phyloP scores from a whole-genome alignment of 1,284 basidiomycete genomes.

The Inonotus obliquus region DNA sequence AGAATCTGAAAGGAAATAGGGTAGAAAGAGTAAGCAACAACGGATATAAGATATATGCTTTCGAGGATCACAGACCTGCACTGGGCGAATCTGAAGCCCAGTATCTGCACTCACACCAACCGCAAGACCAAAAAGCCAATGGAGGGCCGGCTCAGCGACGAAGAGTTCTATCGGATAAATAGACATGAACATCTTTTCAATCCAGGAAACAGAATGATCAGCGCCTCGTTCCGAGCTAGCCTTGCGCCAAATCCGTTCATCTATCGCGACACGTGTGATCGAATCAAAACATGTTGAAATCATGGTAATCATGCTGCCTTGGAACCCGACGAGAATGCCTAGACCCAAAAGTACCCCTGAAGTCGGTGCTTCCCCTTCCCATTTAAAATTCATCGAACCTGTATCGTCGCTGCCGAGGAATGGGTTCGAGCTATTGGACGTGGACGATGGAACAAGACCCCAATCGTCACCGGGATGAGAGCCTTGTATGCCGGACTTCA shows the following conservation, averaged over 20 bases:
- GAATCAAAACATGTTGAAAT: constrained; percentile 4
- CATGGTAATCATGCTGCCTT: constrained; percentile 16
- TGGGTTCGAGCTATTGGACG: not conserved
- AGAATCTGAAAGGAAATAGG: not conserved
- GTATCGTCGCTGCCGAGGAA: not conserved
- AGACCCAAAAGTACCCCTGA: constrained; percentile 13
- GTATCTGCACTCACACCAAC: constrained; percentile 13
- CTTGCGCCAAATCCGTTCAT: constrained; percentile 15
- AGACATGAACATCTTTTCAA: constrained; percentile 2
- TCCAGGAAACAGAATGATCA: constrained; percentile 6
- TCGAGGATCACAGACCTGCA: not conserved
- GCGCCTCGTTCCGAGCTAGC: constrained; percentile 4
- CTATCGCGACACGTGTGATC: constrained; percentile 1
- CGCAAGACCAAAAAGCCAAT: constrained; percentile 19
- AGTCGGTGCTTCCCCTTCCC: constrained; percentile 16
- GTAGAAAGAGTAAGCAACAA: not conserved
- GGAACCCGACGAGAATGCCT: constrained; percentile 16
- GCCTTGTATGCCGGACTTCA: constrained; percentile 14
- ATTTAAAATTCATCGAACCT: constrained; percentile 6
- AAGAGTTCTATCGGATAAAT: constrained; percentile 4
- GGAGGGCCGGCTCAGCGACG: constrained; percentile 14
- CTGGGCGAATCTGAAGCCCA: constrained; percentile 1
- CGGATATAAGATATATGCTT: not conserved
- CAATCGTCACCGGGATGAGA: not conserved
- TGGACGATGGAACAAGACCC: not conserved